phyloP scores from a whole-genome alignment of 208 protist species.

The Leishmania arabica region DNA sequence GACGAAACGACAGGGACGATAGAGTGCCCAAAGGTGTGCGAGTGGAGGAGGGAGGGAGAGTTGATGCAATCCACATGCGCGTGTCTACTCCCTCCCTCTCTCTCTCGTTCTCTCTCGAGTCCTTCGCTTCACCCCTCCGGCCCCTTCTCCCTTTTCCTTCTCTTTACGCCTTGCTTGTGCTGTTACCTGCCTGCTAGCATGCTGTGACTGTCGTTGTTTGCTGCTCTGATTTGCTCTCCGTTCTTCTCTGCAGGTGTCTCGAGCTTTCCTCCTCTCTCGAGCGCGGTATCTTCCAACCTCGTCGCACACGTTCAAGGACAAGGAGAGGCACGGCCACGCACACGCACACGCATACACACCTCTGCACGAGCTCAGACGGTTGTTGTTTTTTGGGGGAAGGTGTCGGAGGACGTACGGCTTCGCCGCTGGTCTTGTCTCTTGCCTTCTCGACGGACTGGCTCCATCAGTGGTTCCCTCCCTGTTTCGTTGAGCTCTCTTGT shows the following conservation, averaged over 20 bases:
- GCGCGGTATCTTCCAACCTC: background rate
- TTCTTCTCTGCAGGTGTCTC: constrained; percentile 5
- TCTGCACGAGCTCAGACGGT: background rate
- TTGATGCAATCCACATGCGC: background rate
- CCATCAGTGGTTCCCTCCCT: background rate
- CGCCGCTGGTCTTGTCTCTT: background rate
- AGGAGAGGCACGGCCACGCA: background rate
- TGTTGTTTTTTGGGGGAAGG: background rate
- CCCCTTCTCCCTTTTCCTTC: constrained; percentile 15
- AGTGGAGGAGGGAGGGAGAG: background rate
- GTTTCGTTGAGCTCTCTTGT: background rate
- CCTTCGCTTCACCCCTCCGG: background rate
- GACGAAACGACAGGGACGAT: background rate
- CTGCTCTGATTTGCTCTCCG: constrained; percentile 7
- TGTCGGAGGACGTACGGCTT: background rate
- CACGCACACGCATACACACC: background rate
- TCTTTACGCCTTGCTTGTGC: constrained; percentile 4
- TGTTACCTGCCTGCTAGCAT: background rate
- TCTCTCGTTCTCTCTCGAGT: background rate
- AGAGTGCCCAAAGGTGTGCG: background rate
- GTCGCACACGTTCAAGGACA: background rate
- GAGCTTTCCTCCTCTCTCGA: constrained; percentile 13
- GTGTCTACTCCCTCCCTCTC: background rate
- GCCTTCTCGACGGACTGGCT: background rate
- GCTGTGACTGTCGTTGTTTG: background rate